Evolutionary conservation across 768 basidiomycete genomes (phyloP), one percentile per base, ranked within the genome.

Genomic region (Psilocybe cubensis): DNA sequence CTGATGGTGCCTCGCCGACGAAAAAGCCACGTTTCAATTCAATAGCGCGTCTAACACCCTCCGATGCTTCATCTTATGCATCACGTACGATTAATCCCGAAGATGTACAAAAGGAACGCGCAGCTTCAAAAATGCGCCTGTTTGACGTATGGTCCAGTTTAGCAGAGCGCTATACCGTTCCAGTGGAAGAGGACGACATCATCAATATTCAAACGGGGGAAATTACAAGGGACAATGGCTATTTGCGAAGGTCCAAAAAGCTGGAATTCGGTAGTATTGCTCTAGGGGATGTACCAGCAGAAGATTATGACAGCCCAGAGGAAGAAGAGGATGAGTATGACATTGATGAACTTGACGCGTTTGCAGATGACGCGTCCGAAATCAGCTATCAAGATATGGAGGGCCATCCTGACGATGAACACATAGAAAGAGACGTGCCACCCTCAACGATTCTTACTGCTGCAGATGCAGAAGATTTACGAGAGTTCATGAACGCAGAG

Each of bases 151-250:
- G 91, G 91, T 76, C 82, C 24, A 77, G 82, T 50, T 82, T 93
- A 3, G 89, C 83, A 3, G 83, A 87, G 46, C 82, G 88, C 23
- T 88, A 92, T 66, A 78, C 81, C 29, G 79, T 83, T 49, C 78
- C 80, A 42, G 72, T 91, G 35, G 88, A 90, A 62, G 86, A 92
- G 65, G 91, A 93, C 69, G 91, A 94, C 68, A 86, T 92, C 44
- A 77, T 93, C 28, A 87, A 92, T 65, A 73, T 94, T 2, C 73
- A 76, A 53, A 85, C 83, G 10, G 81, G 79, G 10, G 69, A 81
- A 58, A 76, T 93, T 40, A 74, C 90, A 56, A 84, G 83, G 63
- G 88, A 93, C 68, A 82, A 88, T 57, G 91, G 91, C 1, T 80
- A 89, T 3, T 72, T 89, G 40, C 80, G 83, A 44, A 70, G 76